Base-by-base conservation (phyloP, 2,329 filamentous ascomycete genomes). In the Exophiala sideris region DNA sequence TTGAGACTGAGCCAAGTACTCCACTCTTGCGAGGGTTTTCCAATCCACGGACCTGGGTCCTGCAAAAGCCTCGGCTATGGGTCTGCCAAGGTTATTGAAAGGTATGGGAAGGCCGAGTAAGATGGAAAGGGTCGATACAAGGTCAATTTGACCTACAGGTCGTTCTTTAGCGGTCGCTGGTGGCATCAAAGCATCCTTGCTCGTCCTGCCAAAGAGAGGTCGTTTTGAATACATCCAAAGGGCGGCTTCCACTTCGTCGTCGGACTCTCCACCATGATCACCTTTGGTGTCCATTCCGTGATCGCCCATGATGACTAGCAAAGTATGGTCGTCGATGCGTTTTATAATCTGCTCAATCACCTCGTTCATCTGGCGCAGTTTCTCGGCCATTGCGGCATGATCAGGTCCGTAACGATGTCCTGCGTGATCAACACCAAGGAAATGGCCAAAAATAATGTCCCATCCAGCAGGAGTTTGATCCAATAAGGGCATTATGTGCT, bases 181-280 rank as follows among this genome's bases (percentile, higher is more conserved):
- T 14, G 84, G 85, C 16, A 76, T 73, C 11, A 73, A 68, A 60
- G 79, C 80, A 5, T 83, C 80, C 2, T 82, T 74, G 45, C 82
- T 78, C 1, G 83, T 88, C 36, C 91, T 85, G 12, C 94, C 94
- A 70, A 99, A 99, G 8, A 89, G 71, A 0, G 85, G 84, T 63
- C 83, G 86, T 70, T 91, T 95, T 1, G 94, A 95, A 70, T 97
- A 99, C 91, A 99, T 95, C 92, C 94, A 99, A 44, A 99, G 72
- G 2, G 94, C 91, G 52, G 94, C 91, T 70, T 99, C 85, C 5
- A 99, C 83, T 70, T 99, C 94, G 60, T 97, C 91, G 63, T 96
- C 89, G 32, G 92, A 96, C 75, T 99, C 94, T 50, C 94, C 94
- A n/a, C 94, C 94, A 67, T 99, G 94, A 62, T 99, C 94, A 14